A percentile compares a stretch with the other conserved stretches of the same genome.
Evolutionary conservation across 257 asterid species (phyloP).

Genomic region (Primulina huaijiensis): DNA sequence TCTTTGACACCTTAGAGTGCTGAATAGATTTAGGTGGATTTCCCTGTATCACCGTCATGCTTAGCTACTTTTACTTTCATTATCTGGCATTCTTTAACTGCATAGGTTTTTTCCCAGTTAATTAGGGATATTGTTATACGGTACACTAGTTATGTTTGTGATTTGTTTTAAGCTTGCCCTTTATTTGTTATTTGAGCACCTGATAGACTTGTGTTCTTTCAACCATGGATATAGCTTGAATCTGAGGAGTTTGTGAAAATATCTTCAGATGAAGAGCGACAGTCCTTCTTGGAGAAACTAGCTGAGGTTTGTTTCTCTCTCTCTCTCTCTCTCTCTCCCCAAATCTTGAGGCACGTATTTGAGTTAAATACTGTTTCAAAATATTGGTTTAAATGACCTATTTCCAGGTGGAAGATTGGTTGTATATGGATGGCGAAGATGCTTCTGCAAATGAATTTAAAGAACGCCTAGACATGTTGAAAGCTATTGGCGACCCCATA

Average conservation of each 20-base stretch:
- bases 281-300: constrained; percentile 78
- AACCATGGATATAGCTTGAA: constrained; percentile 54
- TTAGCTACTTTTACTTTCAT: not conserved
- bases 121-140: not conserved
- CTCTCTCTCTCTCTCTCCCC: constrained; percentile 23
- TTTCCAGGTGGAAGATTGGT: constrained; percentile 91
- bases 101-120: not conserved
- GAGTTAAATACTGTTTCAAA: constrained; percentile 17
- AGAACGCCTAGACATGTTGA: constrained; percentile 71
- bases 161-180: constrained; percentile 17
- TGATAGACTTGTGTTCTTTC: constrained; percentile 20
- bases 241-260: constrained; percentile 75
- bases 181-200: constrained; percentile 1
- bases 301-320: constrained; percentile 62
- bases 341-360: not conserved
- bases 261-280: constrained; percentile 72
- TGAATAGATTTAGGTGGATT: constrained; percentile 7
- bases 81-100: not conserved
- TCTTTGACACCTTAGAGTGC: constrained; percentile 22
- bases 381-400: constrained; percentile 16
- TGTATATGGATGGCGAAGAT: constrained; percentile 99
- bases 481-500: constrained; percentile 92
- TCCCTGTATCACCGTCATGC: not conserved
- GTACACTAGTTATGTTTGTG: not conserved
- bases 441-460: constrained; percentile 87